Conservation (phyloP, 2,329 filamentous ascomycete genomes). For the Cladorrhinum sp. region DNA sequence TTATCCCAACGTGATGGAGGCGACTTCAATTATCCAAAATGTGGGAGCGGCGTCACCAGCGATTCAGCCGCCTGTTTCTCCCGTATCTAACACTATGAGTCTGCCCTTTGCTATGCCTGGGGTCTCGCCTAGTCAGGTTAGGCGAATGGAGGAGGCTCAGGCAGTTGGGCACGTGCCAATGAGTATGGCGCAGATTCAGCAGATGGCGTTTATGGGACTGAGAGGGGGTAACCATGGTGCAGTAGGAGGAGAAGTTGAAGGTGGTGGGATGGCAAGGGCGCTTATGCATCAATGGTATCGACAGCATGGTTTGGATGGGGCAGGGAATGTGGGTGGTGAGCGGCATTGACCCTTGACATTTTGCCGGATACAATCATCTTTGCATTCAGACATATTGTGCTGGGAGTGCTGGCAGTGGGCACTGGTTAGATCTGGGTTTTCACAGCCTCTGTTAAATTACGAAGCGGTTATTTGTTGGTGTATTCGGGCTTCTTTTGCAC, state of each 20-base stretch:
- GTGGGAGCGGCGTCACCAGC: background rate
- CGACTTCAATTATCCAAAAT: background rate
- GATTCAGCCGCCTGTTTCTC: conserved; percentile 1
- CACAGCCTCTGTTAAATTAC: too few relatives aligned
- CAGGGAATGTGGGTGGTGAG: background rate
- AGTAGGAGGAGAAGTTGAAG: too few relatives aligned
- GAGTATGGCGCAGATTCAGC: background rate
- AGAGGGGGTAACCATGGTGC: too few relatives aligned
- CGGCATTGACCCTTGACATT: too few relatives aligned
- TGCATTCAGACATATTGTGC: too few relatives aligned
- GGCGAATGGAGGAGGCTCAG: background rate
- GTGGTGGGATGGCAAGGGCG: background rate
- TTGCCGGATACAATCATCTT: too few relatives aligned
- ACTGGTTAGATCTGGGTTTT: too few relatives aligned
- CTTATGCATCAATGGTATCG: background rate
- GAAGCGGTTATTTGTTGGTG: background rate
- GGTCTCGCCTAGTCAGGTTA: conserved; percentile 1
- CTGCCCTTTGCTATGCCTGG: conserved; percentile 3
- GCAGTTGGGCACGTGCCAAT: background rate
- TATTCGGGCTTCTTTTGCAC: background rate
- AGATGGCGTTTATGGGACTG: too few relatives aligned
- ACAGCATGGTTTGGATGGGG: background rate
- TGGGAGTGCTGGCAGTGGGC: too few relatives aligned
- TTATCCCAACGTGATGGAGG: background rate
- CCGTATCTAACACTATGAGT: conserved; percentile 1